Conservation (phyloP, 2,329 filamentous ascomycete genomes). For the Alternaria sp. region DNA sequence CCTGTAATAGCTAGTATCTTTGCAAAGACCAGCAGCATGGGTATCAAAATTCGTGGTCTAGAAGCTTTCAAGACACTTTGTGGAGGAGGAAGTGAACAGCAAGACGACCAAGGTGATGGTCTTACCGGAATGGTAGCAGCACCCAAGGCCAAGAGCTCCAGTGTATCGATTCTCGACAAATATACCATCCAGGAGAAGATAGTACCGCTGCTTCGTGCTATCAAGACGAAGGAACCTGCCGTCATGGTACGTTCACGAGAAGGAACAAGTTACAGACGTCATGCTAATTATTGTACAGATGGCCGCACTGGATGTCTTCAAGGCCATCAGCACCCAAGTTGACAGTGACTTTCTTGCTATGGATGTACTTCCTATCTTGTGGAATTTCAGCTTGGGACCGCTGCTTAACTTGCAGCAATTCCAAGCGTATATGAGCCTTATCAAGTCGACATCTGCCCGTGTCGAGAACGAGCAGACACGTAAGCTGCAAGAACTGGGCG, state of each 20-base stretch:
- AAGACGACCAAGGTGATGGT: slow-evolving; percentile 66
- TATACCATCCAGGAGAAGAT: slow-evolving; percentile 99
- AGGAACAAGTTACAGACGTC: background rate
- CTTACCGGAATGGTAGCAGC: slow-evolving; percentile 72
- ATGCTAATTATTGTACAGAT: slow-evolving; percentile 57
- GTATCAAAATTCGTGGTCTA: slow-evolving; percentile 91
- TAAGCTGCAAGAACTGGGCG: slow-evolving; percentile 85
- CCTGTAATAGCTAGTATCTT: slow-evolving; percentile 91
- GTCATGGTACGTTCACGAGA: slow-evolving; percentile 72
- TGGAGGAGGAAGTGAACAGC: slow-evolving; percentile 68
- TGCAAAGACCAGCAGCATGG: slow-evolving; percentile 88
- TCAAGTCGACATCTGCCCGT: slow-evolving; percentile 78
- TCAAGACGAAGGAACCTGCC: slow-evolving; percentile 97
- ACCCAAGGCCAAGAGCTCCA: slow-evolving; percentile 67
- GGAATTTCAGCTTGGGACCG: slow-evolving; percentile 90
- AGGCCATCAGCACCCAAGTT: slow-evolving; percentile 80
- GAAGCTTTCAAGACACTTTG: slow-evolving; percentile 92
- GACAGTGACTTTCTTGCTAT: slow-evolving; percentile 92
- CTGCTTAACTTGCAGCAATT: slow-evolving; percentile 87
- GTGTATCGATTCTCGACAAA: slow-evolving; percentile 87
- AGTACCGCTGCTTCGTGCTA: slow-evolving; percentile 84
- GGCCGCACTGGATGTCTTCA: slow-evolving; percentile 84
- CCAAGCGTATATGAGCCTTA: slow-evolving; percentile 86
- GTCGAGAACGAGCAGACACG: slow-evolving; percentile 89
- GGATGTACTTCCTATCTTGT: slow-evolving; percentile 88